Evolutionary conservation across 225 moss, liverwort and hornwort genomes (phyloP).

Genomic region (Sphagnum tenellum): DNA sequence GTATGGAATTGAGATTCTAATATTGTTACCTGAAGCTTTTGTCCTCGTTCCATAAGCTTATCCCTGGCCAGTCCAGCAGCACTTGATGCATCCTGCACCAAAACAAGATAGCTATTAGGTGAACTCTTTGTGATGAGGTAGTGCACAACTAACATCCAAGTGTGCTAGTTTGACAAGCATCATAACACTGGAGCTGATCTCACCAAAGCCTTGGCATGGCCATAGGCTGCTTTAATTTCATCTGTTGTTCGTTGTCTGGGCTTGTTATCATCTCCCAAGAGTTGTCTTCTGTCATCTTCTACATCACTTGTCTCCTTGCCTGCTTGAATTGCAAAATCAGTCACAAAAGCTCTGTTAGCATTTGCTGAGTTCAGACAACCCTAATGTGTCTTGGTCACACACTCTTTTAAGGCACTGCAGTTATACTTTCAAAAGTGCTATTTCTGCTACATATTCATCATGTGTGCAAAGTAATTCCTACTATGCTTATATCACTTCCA

Average conservation of each 20-base stretch:
- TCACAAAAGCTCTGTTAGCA: background rate
- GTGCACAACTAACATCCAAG: background rate
- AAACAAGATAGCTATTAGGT: background rate
- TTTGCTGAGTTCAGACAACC: background rate
- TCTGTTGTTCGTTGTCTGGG: slow-evolving; percentile 68
- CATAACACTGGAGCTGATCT: slow-evolving; percentile 5
- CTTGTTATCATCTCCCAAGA: slow-evolving; percentile 73
- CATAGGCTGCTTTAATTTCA: slow-evolving; percentile 86
- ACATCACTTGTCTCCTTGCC: slow-evolving; percentile 68
- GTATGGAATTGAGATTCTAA: too few species aligned
- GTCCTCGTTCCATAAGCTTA: slow-evolving; percentile 83
- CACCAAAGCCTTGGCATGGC: slow-evolving; percentile 78
- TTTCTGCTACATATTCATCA: too few species aligned
- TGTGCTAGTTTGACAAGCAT: background rate
- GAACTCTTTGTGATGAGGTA: background rate
- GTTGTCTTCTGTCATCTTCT: slow-evolving; percentile 59
- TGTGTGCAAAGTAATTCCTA: too few species aligned
- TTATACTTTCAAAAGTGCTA: background rate
- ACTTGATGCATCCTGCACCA: slow-evolving; percentile 57
- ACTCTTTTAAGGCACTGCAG: background rate
- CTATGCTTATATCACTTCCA: too few species aligned
- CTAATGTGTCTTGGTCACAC: background rate
- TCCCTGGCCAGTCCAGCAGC: slow-evolving; percentile 72
- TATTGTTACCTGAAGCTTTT: slow-evolving; percentile 72
- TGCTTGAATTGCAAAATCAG: slow-evolving; percentile 17